Evolutionary conservation across 805 yeast genomes (phyloP).

Genomic region (Saturnispora dispora): DNA sequence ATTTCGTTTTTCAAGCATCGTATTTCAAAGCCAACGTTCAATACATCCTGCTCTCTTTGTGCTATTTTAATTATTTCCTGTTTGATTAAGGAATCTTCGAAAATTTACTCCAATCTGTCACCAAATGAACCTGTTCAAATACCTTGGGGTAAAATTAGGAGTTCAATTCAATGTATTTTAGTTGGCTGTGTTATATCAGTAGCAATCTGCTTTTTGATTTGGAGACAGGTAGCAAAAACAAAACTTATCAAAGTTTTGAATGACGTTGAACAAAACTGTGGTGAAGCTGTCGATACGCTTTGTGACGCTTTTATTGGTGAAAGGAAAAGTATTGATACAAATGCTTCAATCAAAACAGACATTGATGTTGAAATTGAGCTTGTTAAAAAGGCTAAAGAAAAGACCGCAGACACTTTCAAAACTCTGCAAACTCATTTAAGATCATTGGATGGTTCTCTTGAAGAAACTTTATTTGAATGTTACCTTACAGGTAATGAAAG

Average conservation of each 20-base stretch:
- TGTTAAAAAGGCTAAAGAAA: slow-evolving; percentile 12
- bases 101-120: slow-evolving; percentile 45
- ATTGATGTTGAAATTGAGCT: not conserved
- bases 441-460: slow-evolving; percentile 33
- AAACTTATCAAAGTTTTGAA: slow-evolving; percentile 1
- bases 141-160: slow-evolving; percentile 44
- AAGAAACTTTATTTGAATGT: slow-evolving; percentile 58
- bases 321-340: slow-evolving; percentile 36
- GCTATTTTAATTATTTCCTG: slow-evolving; percentile 63
- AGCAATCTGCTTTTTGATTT: slow-evolving; percentile 48
- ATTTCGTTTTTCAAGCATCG: slow-evolving; percentile 64
- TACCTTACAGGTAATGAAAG: slow-evolving; percentile 43
- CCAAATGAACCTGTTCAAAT: slow-evolving; percentile 30
- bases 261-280: slow-evolving; percentile 33
- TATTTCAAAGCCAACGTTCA: slow-evolving; percentile 59
- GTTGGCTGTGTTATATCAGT: slow-evolving; percentile 54
- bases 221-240: slow-evolving; percentile 25
- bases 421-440: slow-evolving; percentile 34
- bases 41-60: slow-evolving; percentile 73
- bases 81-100: slow-evolving; percentile 49
- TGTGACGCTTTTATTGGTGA: slow-evolving; percentile 33
- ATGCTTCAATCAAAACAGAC: slow-evolving; percentile 10
- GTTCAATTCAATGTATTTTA: slow-evolving; percentile 48
- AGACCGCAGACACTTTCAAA: slow-evolving; percentile 20
- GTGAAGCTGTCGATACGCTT: slow-evolving; percentile 36